Evolutionary conservation across 441 rosid species (phyloP), one percentile per base, ranked within the genome.

Genomic region (Geranium incanum): DNA sequence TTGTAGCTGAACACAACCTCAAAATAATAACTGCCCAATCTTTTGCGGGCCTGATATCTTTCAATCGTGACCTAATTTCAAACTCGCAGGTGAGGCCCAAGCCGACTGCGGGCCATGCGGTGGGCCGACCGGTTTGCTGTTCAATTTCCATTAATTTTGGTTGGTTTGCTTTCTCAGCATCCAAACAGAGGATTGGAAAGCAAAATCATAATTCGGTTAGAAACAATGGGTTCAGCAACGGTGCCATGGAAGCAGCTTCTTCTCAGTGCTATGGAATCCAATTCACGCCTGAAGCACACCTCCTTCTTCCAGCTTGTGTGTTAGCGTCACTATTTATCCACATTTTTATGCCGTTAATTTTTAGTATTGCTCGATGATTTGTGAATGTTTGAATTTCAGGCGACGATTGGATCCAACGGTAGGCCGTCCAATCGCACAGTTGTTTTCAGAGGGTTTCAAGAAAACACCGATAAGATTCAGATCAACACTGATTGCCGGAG

Each of bases 181-280:
- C 60, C 60, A 57, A 57, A 57, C 23, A 59, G 9, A 18, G 6
- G 3, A 8, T 55, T 55, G 6, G 62, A 16, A 55, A 16, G 21
- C 33, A 23, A 18, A 5, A 45, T 45, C 15, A 59, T 23, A 59
- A 57, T 16, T 19, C 19, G 64, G 19, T 59, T 16, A 16, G 6
- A 11, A n/a, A 18, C 33, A 52, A 82, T 79, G 85, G 86, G 77
- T 16, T 67, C 86, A 16, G 71, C 13, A 21, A 62, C 83, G 52
- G 76, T 83, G 70, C 87, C 91, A 74, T 92, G 98, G 98, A 91
- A 89, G 81, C 94, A 87, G 84, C 91, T 89, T 68, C 87, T 89
- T 59, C 78, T 85, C 21, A 71, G 75, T 21, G 94, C 98, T n/a
- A 65, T 90, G 65, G 89, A 87, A 50, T 82, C 89, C 48, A 87